Evolutionary conservation across 2,329 filamentous ascomycete genomes (phyloP).

Genomic region (Rutstroemia sp.): DNA sequence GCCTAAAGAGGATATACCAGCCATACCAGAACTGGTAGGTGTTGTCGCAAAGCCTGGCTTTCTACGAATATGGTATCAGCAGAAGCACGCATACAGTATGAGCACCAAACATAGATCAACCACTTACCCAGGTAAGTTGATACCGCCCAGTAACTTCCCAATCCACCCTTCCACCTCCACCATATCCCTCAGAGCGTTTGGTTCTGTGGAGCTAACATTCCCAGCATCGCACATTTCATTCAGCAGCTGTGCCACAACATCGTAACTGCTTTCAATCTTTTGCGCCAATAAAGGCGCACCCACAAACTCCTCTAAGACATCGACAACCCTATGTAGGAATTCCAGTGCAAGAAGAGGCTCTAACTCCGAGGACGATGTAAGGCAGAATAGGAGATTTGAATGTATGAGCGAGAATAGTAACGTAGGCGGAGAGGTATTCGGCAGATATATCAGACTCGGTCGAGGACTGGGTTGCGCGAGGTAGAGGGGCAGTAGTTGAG

Average conservation of each 20-base stretch:
- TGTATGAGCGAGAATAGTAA: slow-evolving; percentile 85
- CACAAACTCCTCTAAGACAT: slow-evolving; percentile 90
- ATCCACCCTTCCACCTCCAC: slow-evolving; percentile 89
- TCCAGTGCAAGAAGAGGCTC: slow-evolving; percentile 87
- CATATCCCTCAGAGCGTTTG: slow-evolving; percentile 82
- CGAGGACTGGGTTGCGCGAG: slow-evolving; percentile 73
- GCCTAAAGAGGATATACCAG: slow-evolving; percentile 28
- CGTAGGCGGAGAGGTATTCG: slow-evolving; percentile 75
- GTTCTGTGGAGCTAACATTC: slow-evolving; percentile 81
- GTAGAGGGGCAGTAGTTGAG: slow-evolving; percentile 76
- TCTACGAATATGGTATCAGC: slow-evolving; percentile 11
- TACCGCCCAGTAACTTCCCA: slow-evolving; percentile 79
- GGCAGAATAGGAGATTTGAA: slow-evolving; percentile 77
- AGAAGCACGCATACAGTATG: neutral
- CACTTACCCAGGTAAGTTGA: slow-evolving; percentile 68
- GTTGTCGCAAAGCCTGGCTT: slow-evolving; percentile 26
- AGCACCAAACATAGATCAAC: neutral
- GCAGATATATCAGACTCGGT: slow-evolving; percentile 78
- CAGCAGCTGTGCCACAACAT: slow-evolving; percentile 87
- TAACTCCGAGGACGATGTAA: slow-evolving; percentile 76
- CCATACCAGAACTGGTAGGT: slow-evolving; percentile 25
- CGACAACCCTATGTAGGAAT: slow-evolving; percentile 87
- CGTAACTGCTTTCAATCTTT: slow-evolving; percentile 85
- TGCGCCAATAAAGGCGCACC: slow-evolving; percentile 76
- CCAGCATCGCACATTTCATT: slow-evolving; percentile 96